Evolutionary conservation across 2,329 filamentous ascomycete species (phyloP).

Genomic region (Calonectria fujianensis): DNA sequence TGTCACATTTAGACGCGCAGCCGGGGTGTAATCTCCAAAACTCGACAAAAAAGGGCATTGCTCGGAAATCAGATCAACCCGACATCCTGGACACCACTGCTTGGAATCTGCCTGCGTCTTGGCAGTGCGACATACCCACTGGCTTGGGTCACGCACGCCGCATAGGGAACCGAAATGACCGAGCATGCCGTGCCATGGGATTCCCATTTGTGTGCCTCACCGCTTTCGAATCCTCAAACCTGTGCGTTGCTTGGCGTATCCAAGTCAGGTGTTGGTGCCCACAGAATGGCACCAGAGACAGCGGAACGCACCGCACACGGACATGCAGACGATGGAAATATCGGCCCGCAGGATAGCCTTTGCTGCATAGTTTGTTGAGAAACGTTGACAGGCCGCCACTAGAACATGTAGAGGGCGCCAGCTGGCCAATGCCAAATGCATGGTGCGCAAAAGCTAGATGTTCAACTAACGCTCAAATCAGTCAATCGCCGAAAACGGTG

Average conservation of each 20-base stretch:
- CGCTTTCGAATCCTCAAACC: background rate
- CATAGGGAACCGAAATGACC: slow-evolving; percentile 26
- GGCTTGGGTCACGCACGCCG: slow-evolving; percentile 42
- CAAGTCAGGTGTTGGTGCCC: background rate
- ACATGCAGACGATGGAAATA: background rate
- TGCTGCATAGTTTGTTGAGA: slow-evolving; percentile 14
- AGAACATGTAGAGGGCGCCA: background rate
- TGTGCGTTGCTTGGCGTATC: background rate
- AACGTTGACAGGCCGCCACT: background rate
- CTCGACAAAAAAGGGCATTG: slow-evolving; percentile 2
- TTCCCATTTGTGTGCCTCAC: slow-evolving; percentile 24
- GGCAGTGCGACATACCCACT: slow-evolving; percentile 40
- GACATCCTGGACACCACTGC: background rate
- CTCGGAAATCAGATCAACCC: slow-evolving; percentile 22
- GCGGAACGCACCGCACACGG: slow-evolving; percentile 19
- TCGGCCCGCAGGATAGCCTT: slow-evolving; percentile 23
- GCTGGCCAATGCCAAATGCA: slow-evolving; percentile 4
- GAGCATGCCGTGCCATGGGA: slow-evolving; percentile 6
- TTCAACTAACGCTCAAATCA: slow-evolving; percentile 24
- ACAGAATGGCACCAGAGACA: background rate
- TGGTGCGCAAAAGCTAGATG: slow-evolving; percentile 15
- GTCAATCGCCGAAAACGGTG: slow-evolving; percentile 26
- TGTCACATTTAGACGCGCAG: slow-evolving; percentile 22
- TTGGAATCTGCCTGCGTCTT: slow-evolving; percentile 24
- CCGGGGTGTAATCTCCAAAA: background rate